Evolutionary conservation across 2,329 filamentous ascomycete species (phyloP), one percentile per base, ranked within the genome.

Genomic region (Fusarium siculi): DNA sequence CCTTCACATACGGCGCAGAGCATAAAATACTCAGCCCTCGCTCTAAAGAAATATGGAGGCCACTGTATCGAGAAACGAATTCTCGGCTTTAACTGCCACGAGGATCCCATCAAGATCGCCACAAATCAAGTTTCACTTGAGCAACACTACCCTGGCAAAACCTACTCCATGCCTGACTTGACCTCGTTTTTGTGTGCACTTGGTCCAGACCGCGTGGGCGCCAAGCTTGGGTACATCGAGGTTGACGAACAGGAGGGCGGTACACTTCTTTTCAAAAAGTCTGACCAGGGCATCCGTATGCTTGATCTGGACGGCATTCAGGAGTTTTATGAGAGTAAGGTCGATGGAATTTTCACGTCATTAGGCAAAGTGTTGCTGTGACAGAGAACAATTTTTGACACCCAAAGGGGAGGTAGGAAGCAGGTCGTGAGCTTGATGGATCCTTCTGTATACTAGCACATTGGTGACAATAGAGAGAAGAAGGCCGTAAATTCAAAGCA

Each of bases 41-140:
- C 69, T 6, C 53, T 77, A 18, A 59, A 63, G 25, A 34, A 63
- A 9, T 25, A 64, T 8, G 74, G 75, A 40, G 72, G 72, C 1
- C 44, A 62, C 19, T 66, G 57, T 11, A 37, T 77, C 32, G 75
- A 71, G 46, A 75, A 64, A 18, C 54, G 74, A 30, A 65, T 76
- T 18, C 52, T 77, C 2, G 75, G 75, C 21, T 77, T 77, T 52
- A 77, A 77, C 72, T 76, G 74, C 30, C 72, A 63, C n/a, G 74
- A 70, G 36, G 70, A 76, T 2, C 74, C 75, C 12, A 36, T 64
- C 9, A 70, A 64, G 21, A 75, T 76, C 25, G 76, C 70, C 40
- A 69, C 63, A 42, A 42, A 49, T 19, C 32, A 72, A 19, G 67
- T 70, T 14, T 74, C 76, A 10, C 30, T 76, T 2, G 63, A 73